Evolutionary conservation across 1,284 basidiomycete genomes (phyloP).

Genomic region (Uromyces viciae-fabae): DNA sequence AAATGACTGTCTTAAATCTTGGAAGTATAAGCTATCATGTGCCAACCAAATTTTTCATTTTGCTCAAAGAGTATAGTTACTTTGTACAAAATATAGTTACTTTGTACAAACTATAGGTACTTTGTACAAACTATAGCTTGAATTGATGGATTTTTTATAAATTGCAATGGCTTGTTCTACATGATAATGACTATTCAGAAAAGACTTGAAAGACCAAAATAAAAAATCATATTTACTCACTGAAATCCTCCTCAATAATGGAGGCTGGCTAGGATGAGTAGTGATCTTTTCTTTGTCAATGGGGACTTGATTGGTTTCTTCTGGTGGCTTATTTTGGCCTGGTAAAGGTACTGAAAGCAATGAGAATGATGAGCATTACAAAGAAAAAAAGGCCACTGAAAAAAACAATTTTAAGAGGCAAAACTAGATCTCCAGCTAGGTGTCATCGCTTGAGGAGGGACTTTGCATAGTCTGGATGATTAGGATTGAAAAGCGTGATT

Average conservation of each 20-base stretch:
- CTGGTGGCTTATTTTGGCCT: neutral
- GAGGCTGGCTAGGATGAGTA: slow-evolving; percentile 12
- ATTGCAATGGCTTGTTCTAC: slow-evolving; percentile 11
- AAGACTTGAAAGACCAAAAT: neutral
- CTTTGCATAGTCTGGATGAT: too few relatives aligned
- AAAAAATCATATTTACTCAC: neutral
- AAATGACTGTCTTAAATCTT: neutral
- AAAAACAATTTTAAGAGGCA: too few relatives aligned
- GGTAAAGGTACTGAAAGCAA: too few relatives aligned
- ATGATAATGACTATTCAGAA: slow-evolving; percentile 6
- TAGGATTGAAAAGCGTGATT: too few relatives aligned
- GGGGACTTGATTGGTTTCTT: neutral
- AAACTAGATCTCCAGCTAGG: too few relatives aligned
- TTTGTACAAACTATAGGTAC: too few relatives aligned
- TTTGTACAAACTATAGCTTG: slow-evolving; percentile 7
- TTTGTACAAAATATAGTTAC: too few relatives aligned
- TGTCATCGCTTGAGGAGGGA: too few relatives aligned
- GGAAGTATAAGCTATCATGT: slow-evolving; percentile 4
- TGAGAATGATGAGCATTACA: too few relatives aligned
- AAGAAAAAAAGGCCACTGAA: too few relatives aligned
- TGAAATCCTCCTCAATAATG: neutral
- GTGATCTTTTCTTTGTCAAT: neutral
- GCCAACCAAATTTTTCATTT: slow-evolving; percentile 9
- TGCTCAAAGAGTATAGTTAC: slow-evolving; percentile 16
- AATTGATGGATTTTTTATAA: neutral